Evolutionary conservation across 495 filamentous ascomycete genomes (phyloP), one percentile per base, ranked within the genome.

Genomic region (Ascobolus immersus): DNA sequence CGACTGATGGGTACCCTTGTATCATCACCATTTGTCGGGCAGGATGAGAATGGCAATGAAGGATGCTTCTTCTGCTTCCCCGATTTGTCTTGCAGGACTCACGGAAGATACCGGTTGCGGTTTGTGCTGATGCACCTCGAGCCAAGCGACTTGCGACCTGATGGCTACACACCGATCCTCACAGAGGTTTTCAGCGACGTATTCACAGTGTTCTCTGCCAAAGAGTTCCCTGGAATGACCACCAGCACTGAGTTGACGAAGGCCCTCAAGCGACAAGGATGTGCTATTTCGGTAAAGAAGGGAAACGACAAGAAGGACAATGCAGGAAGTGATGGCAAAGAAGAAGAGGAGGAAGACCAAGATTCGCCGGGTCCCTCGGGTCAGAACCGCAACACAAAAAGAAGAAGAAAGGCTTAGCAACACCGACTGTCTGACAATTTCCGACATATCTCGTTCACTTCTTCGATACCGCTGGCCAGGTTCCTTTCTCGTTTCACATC

Each of bases 41-140:
- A 60, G 14, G 67, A 76, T 45, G 70, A 73, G 50, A 56, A 66
- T 35, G 61, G 64, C 33, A 47, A 67, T 33, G 67, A 76, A 32
- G 73, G 74, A 4, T 76, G 70, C 49, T 96, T 94, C 56, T 96
- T 92, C 55, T 78, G 79, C 40, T 96, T 96, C 47, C 75, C 80
- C 0, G 86, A 96, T 49, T 65, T 96, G 4, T 90, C 79, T 5
- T 82, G 89, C 41, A 71, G 86, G 12, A 81, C 77, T 1, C 76
- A 79, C 8, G 86, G 86, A 1, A 54, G 59, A 6, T 94, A 86
- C 49, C 64, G 74, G 7, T 57, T 96, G 14, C 67, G 73, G 28
- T 94, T 93, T 47, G 68, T 71, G n/a, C 62, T 96, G 19, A 78
- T 92, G 58, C 69, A 80, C 21, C 56, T 84, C 9, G 66, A 76